These are phyloP conservation scores for Tanacetum coccineum DNA, from an alignment of 129 eudicot genomes.

Conservation along the genomic window DNA sequence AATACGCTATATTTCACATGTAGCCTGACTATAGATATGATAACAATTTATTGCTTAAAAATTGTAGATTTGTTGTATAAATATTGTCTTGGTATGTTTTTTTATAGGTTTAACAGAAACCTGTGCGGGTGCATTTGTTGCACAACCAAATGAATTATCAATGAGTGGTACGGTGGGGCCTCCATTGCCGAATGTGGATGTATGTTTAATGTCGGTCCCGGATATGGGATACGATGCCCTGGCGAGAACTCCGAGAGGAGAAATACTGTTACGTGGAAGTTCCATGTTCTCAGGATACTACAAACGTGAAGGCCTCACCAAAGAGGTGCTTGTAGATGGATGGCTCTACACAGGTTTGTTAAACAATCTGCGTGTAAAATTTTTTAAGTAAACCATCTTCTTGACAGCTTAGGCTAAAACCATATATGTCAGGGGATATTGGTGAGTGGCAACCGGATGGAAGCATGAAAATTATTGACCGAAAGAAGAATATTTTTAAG, in stretches of 20 bases:
- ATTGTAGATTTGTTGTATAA: not conserved
- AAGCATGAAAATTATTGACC: conserved; percentile 86
- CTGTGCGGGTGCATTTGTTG: conserved; percentile 83
- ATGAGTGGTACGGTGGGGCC: conserved; percentile 89
- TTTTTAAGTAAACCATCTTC: not conserved
- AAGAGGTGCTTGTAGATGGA: conserved; percentile 65
- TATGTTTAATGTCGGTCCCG: conserved; percentile 78
- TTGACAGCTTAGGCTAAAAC: conserved; percentile 13
- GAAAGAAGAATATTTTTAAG: conserved; percentile 96
- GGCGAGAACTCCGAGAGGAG: conserved; percentile 59
- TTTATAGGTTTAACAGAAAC: conserved; percentile 79
- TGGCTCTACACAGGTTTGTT: conserved; percentile 82
- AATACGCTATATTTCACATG: too few species aligned
- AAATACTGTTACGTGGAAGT: conserved; percentile 65
- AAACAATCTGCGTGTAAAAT: too few species aligned
- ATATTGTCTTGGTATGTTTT: not conserved
- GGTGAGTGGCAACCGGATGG: conserved; percentile 99
- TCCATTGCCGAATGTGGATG: conserved; percentile 72
- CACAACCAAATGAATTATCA: conserved; percentile 54
- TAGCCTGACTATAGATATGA: too few species aligned
- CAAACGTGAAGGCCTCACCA: conserved; percentile 71
- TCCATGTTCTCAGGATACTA: conserved; percentile 75
- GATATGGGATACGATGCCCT: conserved; percentile 83
- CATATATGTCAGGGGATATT: conserved; percentile 58
- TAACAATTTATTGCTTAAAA: too few species aligned